These are phyloP conservation scores for Aspergillus sparsus DNA, from an alignment of 495 filamentous ascomycete species.

Conservation along the genomic window DNA sequence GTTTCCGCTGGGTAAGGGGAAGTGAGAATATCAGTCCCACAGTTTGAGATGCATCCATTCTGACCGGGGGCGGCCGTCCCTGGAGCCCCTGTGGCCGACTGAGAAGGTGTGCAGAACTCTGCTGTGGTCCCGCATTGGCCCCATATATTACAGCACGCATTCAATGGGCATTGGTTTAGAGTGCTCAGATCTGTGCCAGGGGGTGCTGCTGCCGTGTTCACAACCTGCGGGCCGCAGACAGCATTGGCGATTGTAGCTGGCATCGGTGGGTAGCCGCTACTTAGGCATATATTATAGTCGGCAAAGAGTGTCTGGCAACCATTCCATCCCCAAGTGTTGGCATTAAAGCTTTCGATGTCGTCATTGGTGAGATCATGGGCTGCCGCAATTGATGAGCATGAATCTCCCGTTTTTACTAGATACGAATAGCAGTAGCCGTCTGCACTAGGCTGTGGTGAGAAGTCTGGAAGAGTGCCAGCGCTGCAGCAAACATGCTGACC, in stretches of 20 bases:
- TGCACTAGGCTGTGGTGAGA: too few relatives aligned
- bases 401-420: neutral
- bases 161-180: neutral
- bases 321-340: conserved; percentile 32
- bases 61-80: neutral
- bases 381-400: neutral
- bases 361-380: conserved; percentile 1
- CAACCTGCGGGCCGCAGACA: neutral
- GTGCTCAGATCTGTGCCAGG: neutral
- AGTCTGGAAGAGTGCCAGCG: too few relatives aligned
- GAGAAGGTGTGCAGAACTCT: neutral
- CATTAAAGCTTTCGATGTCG: conserved; percentile 42
- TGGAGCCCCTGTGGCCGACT: neutral
- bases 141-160: conserved; percentile 4
- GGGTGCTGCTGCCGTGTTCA: neutral
- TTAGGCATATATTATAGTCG: neutral
- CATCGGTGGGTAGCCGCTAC: neutral
- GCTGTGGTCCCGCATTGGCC: neutral
- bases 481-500: neutral
- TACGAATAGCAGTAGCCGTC: neutral
- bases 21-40: neutral
- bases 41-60: conserved; percentile 3
- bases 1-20: conserved; percentile 3
- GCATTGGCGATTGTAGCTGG: neutral
- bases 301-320: conserved; percentile 12